Base-by-base conservation (phyloP, 352 stramenopile species). In the Globisporangium parvum region DNA sequence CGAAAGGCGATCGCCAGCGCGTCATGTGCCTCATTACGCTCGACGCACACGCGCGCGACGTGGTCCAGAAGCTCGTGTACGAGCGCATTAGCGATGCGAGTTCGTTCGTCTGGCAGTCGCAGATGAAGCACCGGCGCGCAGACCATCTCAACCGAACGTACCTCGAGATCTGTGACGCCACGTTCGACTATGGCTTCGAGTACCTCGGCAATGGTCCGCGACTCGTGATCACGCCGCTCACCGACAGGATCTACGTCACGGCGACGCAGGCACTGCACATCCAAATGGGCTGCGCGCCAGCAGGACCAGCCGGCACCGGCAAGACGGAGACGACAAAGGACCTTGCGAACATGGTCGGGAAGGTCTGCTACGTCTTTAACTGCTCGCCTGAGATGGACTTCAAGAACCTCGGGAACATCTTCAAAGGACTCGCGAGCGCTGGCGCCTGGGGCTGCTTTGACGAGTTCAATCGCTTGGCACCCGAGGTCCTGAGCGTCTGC, bases 281-380 rank as follows among this genome's bases (percentile, higher is more conserved):
- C 28, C 91, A 97, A 61, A 94, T 98, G 84, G 94, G 94, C n/a
- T 98, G 94, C 64, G 92, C 91, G 39, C 91, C 94, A 42, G 89
- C 92, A 12, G 94, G 91, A 3, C 82, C 85, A 14, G 85, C 83
- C 3, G 90, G 88, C 23, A 97, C 90, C 3, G 88, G 90, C n/a
- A 98, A 98, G 67, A 98, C 94, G 3, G 93, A 98, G 70, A 96
- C 88, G 18, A 98, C 94, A 0, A 98, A 98, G 62, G 93, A 98
- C 54, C 66, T 98, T 9, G 91, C 91, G 3, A 94, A 85, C 51
- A 93, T 95, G 60, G 65, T 98, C 0, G 94, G 88, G 14, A 98
- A 97, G 60, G 78, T 89, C 28, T 98, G 91, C 57, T 98, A 98
- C 58, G 89, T 96, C 26, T 98, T 97, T 62, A 97, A 98, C 53